Percentiles rank a stretch among this genome's conserved stretches.
Evolutionary conservation across 768 basidiomycete genomes (phyloP).

Genomic region (Lentinus brumalis): DNA sequence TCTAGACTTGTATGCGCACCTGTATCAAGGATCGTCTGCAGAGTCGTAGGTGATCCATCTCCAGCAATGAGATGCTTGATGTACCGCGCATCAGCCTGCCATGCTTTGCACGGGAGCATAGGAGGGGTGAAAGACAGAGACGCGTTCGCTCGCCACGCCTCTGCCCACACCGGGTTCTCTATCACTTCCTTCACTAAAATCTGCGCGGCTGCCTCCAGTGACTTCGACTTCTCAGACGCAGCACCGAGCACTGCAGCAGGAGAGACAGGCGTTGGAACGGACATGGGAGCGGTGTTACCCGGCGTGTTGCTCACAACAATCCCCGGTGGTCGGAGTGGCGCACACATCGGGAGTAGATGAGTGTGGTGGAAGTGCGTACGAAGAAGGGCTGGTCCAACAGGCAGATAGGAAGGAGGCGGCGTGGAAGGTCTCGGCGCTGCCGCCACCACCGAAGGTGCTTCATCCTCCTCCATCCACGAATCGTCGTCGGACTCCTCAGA

Average conservation of each 20-base stretch:
- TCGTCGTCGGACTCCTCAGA: constrained; percentile 43
- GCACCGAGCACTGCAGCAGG: constrained; percentile 72
- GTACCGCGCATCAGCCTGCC: constrained; percentile 58
- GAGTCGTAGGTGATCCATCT: constrained; percentile 42
- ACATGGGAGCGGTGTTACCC: constrained; percentile 43
- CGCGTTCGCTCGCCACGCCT: constrained; percentile 56
- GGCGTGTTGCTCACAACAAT: constrained; percentile 32
- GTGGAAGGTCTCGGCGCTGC: constrained; percentile 58
- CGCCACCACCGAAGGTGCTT: constrained; percentile 29
- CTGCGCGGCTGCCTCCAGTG: constrained; percentile 66
- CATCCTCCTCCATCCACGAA: constrained; percentile 31
- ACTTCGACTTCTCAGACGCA: constrained; percentile 64
- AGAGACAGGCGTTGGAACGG: constrained; percentile 85
- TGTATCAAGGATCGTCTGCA: constrained; percentile 45
- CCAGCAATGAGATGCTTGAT: constrained; percentile 48
- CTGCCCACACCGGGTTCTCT: constrained; percentile 71
- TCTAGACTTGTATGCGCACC: not conserved
- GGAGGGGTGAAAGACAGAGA: constrained; percentile 23
- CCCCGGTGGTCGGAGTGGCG: constrained; percentile 60
- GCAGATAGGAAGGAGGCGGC: constrained; percentile 71
- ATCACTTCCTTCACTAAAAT: constrained; percentile 69
- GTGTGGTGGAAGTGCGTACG: constrained; percentile 69
- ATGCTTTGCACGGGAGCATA: constrained; percentile 41
- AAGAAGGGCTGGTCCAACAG: constrained; percentile 67
- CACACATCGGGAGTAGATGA: constrained; percentile 61